Conservation (phyloP, 345 rosid genomes). For the Cardamine chenopodiifolia region DNA sequence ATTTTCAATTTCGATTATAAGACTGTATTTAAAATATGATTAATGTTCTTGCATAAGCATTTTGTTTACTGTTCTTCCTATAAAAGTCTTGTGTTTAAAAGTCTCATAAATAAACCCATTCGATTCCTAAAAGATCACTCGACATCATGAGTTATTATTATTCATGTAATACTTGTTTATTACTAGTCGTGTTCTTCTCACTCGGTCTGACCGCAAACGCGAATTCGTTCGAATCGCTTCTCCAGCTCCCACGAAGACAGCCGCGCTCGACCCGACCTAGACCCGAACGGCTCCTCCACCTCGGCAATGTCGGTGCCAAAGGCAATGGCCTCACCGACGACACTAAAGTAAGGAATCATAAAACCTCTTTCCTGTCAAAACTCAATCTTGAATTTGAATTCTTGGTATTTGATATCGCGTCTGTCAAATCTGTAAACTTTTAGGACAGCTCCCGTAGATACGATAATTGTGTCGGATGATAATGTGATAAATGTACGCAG, state of each 20-base stretch:
- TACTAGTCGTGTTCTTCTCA: slow-evolving; percentile 25
- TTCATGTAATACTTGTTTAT: slow-evolving; percentile 5
- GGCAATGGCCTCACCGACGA: slow-evolving; percentile 77
- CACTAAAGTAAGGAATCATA: slow-evolving; percentile 50
- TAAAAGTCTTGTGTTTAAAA: neutral
- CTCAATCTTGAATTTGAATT: neutral
- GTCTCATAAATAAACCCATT: neutral
- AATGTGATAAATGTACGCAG: slow-evolving; percentile 46
- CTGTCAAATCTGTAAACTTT: neutral
- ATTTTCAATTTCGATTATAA: neutral
- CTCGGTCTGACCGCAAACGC: slow-evolving; percentile 45
- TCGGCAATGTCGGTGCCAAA: slow-evolving; percentile 65
- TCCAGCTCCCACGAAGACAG: slow-evolving; percentile 60
- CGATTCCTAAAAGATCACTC: neutral
- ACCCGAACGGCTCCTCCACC: slow-evolving; percentile 56
- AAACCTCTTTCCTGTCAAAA: neutral
- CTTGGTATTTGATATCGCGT: too few relatives aligned
- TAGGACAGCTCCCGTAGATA: neutral
- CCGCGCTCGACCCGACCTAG: slow-evolving; percentile 46
- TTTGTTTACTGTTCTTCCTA: neutral
- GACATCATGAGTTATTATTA: slow-evolving; percentile 30
- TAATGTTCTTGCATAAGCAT: neutral
- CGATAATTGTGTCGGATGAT: slow-evolving; percentile 16
- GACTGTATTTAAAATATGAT: too few relatives aligned
- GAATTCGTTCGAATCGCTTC: slow-evolving; percentile 51